A percentile compares a stretch with the other conserved stretches of the same genome.
phyloP scores from a whole-genome alignment of 352 stramenopile genomes.

The Peronospora farinosa region DNA sequence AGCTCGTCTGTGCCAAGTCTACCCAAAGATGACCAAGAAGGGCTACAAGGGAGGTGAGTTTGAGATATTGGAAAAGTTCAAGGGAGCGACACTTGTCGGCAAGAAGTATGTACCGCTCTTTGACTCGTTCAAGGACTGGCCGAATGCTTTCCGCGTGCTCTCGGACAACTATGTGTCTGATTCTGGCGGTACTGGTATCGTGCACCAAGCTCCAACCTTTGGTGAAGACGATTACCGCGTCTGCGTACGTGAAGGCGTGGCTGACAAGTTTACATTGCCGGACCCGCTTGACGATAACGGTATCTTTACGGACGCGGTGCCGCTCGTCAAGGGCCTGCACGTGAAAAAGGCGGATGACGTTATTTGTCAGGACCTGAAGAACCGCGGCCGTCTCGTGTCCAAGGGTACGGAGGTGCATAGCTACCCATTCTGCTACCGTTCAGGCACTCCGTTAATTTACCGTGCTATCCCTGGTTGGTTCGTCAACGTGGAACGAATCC shows the following conservation, averaged over 20 bases:
- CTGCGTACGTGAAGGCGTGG: constrained; percentile 92
- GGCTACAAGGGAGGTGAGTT: constrained; percentile 93
- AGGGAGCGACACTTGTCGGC: constrained; percentile 90
- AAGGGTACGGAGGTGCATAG: constrained; percentile 97
- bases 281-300: constrained; percentile 97
- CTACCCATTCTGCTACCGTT: constrained; percentile 99
- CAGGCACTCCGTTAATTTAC: constrained; percentile 99
- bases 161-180: constrained; percentile 97
- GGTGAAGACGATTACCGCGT: constrained; percentile 99
- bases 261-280: constrained; percentile 92
- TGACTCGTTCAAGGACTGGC: constrained; percentile 89
- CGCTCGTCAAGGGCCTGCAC: constrained; percentile 90
- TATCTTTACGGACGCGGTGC: constrained; percentile 90
- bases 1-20: constrained; percentile 91
- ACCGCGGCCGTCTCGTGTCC: constrained; percentile 90
- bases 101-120: constrained; percentile 97
- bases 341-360: constrained; percentile 98
- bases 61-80: constrained; percentile 87
- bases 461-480: constrained; percentile 99
- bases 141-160: constrained; percentile 93
- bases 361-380: constrained; percentile 94
- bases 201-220: constrained; percentile 98
- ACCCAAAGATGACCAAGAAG: constrained; percentile 96
- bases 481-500: constrained; percentile 97
- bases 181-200: constrained; percentile 94